These are phyloP conservation scores for Themeda triandra DNA, from an alignment of 176 grass and related monocot species.

Conservation along the genomic window DNA sequence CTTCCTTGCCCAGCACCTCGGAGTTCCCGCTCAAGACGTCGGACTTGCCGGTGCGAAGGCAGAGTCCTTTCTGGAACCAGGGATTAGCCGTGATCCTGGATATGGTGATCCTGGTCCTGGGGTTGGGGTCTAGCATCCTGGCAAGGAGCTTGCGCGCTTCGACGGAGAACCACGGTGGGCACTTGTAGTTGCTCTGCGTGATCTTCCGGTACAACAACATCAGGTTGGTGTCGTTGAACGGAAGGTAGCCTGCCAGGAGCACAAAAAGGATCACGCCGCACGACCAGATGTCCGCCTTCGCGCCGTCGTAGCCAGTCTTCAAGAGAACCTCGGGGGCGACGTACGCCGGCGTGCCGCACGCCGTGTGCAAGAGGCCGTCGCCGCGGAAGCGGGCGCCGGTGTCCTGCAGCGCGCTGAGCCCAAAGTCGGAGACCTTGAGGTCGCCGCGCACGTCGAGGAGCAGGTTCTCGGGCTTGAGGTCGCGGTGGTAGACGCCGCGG, in stretches of 20 bases:
- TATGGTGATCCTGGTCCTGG: slow-evolving; percentile 62
- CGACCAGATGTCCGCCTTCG: slow-evolving; percentile 83
- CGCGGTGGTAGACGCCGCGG: slow-evolving; percentile 87
- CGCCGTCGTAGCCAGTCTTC: slow-evolving; percentile 69
- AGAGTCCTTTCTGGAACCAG: slow-evolving; percentile 73
- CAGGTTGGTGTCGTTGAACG: slow-evolving; percentile 70
- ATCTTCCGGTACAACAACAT: slow-evolving; percentile 70
- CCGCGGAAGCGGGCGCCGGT: slow-evolving; percentile 39
- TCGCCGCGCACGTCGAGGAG: slow-evolving; percentile 78
- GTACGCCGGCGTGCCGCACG: slow-evolving; percentile 90
- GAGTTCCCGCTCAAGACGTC: not conserved
- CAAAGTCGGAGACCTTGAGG: slow-evolving; percentile 92
- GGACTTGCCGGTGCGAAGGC: slow-evolving; percentile 18
- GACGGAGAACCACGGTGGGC: slow-evolving; percentile 85
- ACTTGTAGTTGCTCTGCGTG: slow-evolving; percentile 62
- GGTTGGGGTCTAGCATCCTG: slow-evolving; percentile 74
- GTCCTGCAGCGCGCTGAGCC: slow-evolving; percentile 56
- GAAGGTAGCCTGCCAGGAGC: slow-evolving; percentile 70
- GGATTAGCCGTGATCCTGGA: slow-evolving; percentile 51
- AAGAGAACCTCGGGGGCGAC: slow-evolving; percentile 82
- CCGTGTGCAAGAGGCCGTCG: slow-evolving; percentile 78
- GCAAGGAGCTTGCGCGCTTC: slow-evolving; percentile 57
- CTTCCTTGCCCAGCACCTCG: slow-evolving; percentile 27
- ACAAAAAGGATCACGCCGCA: slow-evolving; percentile 90
- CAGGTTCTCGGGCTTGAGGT: slow-evolving; percentile 98